Evolutionary conservation across 1,284 basidiomycete genomes (phyloP), one percentile per base, ranked within the genome.

Genomic region (Ceratobasidium sp.): DNA sequence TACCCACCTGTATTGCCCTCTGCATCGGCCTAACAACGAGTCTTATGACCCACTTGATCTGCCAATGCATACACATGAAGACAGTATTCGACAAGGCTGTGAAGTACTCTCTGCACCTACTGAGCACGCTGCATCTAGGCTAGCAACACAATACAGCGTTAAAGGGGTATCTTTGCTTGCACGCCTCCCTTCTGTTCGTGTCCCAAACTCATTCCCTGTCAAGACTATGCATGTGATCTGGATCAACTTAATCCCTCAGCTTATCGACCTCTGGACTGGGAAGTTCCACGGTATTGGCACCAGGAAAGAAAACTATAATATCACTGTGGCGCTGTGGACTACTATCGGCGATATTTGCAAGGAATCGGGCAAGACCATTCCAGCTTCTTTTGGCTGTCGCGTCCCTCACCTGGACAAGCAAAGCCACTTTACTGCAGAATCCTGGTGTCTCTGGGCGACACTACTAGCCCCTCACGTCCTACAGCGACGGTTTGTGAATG

Each of bases 331-430:
- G n/a, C 22, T 39, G 22, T 48, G 48, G 48, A 39, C n/a, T 27
- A 16, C 24, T 31, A 29, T 74, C 56, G 71, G 53, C 4, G 9
- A 16, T 9, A 56, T 24, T 29, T 24, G n/a, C 6, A 24, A 14
- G 5, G 48, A 13, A 8, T 71, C 49, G 1, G 34, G 31, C 1
- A 27, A 16, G 16, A 80, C 79, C 0, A 85, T 87, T 7, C 86
- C 86, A 0, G 80, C 80, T 1, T 78, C 80, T 1, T 86, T 82
- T 80, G 84, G 84, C 3, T 77, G 80, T 7, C 77, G 81, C 0
- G 76, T 83, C 0, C 84, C 82, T 0, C 82, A 87, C 68, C 77
- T 86, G 19, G 31, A 14, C 22, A 27, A 29, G 6, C 53, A 5
- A 16, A 29, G 24, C 22, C 22, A 27, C 31, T 5, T 5, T 24